These are phyloP conservation scores for Nyctanthes arbortristis DNA, from an alignment of 257 asterid species.

Conservation along the genomic window DNA sequence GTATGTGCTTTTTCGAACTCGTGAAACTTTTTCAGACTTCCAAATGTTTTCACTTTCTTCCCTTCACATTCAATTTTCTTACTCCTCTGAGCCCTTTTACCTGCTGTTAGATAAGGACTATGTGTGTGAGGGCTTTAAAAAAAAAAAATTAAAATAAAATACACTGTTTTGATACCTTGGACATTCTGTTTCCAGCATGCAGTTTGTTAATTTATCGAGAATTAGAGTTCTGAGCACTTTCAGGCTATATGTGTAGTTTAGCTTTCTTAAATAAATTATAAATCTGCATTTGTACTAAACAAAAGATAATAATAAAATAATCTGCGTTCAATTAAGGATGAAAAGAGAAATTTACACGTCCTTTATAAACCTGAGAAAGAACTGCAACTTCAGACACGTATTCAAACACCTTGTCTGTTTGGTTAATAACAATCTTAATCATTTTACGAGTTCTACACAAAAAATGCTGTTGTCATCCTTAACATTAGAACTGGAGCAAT, in stretches of 20 bases:
- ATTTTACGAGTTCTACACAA: not conserved
- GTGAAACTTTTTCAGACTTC: not conserved
- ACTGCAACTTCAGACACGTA: not conserved
- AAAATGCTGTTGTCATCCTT: not conserved
- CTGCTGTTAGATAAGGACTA: not conserved
- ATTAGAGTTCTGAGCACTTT: not conserved
- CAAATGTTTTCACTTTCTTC: not conserved
- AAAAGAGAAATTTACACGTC: not conserved
- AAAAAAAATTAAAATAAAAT: too few species aligned
- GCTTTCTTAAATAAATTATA: too few species aligned
- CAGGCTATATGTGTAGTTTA: not conserved
- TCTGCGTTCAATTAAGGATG: not conserved
- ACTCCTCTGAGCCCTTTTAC: not conserved
- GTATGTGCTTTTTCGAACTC: not conserved
- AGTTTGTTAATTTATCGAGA: not conserved
- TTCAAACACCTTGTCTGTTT: not conserved
- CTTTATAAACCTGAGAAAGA: not conserved
- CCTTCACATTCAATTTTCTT: not conserved
- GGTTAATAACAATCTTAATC: not conserved
- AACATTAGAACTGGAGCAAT: not conserved
- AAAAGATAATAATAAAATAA: too few species aligned
- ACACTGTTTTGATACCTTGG: not conserved
- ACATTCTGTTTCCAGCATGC: not conserved
- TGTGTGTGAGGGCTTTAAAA: too few species aligned
- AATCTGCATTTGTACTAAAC: too few species aligned